phyloP scores from a whole-genome alignment of 495 filamentous ascomycete species.

The Letharia columbiana region DNA sequence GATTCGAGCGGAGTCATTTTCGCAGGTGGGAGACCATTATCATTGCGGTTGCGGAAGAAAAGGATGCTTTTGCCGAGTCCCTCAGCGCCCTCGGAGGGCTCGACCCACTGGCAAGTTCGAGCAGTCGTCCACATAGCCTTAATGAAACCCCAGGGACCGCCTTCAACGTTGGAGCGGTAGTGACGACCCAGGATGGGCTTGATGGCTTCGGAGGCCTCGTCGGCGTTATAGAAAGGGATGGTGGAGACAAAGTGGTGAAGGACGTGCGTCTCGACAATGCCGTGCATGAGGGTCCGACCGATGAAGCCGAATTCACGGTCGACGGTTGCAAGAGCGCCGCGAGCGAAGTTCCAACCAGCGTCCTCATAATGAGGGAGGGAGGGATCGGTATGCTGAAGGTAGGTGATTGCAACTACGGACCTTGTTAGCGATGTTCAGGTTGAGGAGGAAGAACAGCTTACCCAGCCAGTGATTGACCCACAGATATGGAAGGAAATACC shows the following conservation, averaged over 20 bases:
- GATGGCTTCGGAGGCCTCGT: slow-evolving; percentile 53
- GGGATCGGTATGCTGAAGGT: slow-evolving; percentile 54
- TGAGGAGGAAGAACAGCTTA: slow-evolving; percentile 29
- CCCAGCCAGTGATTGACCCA: slow-evolving; percentile 96
- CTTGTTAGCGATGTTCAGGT: slow-evolving; percentile 27
- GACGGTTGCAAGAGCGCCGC: slow-evolving; percentile 51
- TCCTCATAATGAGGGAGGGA: slow-evolving; percentile 50
- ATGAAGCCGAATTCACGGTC: slow-evolving; percentile 55
- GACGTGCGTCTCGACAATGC: slow-evolving; percentile 55
- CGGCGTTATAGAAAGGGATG: slow-evolving; percentile 55
- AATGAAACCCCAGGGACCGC: slow-evolving; percentile 46
- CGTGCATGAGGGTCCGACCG: slow-evolving; percentile 46
- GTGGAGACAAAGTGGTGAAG: slow-evolving; percentile 54
- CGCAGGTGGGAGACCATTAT: slow-evolving; percentile 54
- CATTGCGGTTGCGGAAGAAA: slow-evolving; percentile 62
- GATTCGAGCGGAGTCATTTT: slow-evolving; percentile 32
- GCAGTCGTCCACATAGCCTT: slow-evolving; percentile 46
- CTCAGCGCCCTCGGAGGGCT: slow-evolving; percentile 55
- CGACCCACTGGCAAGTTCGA: slow-evolving; percentile 47
- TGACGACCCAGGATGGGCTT: slow-evolving; percentile 48
- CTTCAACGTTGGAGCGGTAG: slow-evolving; percentile 47
- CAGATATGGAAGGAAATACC: slow-evolving; percentile 90
- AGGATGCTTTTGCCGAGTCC: slow-evolving; percentile 46
- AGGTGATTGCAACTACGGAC: slow-evolving; percentile 53
- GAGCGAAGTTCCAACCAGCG: slow-evolving; percentile 48